phyloP scores from a whole-genome alignment of 2,329 filamentous ascomycete genomes.

The Leptosphaerulina australis region DNA sequence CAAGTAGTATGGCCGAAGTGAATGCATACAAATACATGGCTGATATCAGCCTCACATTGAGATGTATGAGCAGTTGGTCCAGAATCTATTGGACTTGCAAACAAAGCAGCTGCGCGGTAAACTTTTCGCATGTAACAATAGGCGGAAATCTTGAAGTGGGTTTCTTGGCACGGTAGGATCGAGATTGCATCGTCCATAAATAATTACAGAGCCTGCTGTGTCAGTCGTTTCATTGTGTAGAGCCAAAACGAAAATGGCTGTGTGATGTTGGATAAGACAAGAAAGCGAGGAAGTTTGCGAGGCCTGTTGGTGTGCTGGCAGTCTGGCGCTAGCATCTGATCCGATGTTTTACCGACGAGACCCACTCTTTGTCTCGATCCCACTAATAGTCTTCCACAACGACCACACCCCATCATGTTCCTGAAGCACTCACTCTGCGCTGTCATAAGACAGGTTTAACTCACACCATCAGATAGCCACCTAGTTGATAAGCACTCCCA shows the following conservation, averaged over 20 bases:
- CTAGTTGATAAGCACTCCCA: not conserved
- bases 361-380: not conserved
- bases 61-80: too few relatives aligned
- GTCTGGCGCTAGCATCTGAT: not conserved
- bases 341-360: conserved; percentile 1
- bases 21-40: not conserved
- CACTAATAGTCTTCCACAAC: conserved; percentile 6
- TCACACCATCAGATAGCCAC: not conserved
- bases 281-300: not conserved
- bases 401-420: conserved; percentile 9
- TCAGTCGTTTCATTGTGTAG: not conserved
- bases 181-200: too few relatives aligned
- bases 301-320: not conserved
- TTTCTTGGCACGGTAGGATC: not conserved
- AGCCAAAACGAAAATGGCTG: not conserved
- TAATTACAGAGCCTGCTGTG: not conserved
- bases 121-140: not conserved
- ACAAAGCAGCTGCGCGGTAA: not conserved
- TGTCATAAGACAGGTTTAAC: not conserved
- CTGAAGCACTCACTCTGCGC: not conserved
- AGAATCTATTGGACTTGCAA: not conserved
- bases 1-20: not conserved
- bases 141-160: not conserved
- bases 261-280: not conserved
- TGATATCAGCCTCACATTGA: not conserved